Conservation (phyloP, 495 filamentous ascomycete species). For the Collariella sp. region DNA sequence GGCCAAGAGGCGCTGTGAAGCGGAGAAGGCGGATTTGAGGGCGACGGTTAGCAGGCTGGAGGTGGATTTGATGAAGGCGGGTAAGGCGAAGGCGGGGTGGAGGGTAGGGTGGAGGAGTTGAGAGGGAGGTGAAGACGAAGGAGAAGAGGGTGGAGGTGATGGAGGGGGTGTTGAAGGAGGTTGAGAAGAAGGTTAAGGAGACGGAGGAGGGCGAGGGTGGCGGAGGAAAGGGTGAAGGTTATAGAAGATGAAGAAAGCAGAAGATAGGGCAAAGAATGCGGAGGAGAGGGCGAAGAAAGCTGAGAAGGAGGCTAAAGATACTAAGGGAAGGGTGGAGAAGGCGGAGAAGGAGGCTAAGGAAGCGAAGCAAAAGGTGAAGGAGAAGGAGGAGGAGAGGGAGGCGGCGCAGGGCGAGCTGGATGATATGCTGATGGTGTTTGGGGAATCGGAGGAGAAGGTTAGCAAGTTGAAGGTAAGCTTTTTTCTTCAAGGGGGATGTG, state of each 20-base stretch:
- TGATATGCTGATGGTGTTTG: constrained; percentile 78
- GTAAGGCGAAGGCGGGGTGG: constrained; percentile 40
- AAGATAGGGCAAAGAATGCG: constrained; percentile 20
- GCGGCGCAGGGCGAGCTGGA: constrained; percentile 64
- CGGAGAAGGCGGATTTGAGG: constrained; percentile 54
- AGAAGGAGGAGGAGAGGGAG: constrained; percentile 32
- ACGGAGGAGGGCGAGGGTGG: constrained; percentile 4
- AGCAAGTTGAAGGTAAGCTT: constrained; percentile 65
- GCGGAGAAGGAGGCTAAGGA: constrained; percentile 4
- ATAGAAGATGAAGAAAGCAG: constrained; percentile 33
- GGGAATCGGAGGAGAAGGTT: constrained; percentile 81
- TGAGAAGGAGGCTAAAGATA: constrained; percentile 2
- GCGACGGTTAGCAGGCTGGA: constrained; percentile 51
- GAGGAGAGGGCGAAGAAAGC: constrained; percentile 17
- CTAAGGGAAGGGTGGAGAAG: constrained; percentile 9
- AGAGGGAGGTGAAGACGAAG: neutral
- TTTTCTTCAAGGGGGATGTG: neutral
- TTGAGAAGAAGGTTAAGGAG: neutral
- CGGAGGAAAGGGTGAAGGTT: constrained; percentile 13
- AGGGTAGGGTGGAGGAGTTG: constrained; percentile 16
- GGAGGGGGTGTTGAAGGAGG: neutral
- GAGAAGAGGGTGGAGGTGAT: constrained; percentile 5
- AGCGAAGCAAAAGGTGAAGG: constrained; percentile 12
- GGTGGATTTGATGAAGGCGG: constrained; percentile 52
- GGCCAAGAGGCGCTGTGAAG: constrained; percentile 37